These are phyloP conservation scores for Jaminaea rosea DNA, from an alignment of 1,284 basidiomycete genomes.

Conservation along the genomic window DNA sequence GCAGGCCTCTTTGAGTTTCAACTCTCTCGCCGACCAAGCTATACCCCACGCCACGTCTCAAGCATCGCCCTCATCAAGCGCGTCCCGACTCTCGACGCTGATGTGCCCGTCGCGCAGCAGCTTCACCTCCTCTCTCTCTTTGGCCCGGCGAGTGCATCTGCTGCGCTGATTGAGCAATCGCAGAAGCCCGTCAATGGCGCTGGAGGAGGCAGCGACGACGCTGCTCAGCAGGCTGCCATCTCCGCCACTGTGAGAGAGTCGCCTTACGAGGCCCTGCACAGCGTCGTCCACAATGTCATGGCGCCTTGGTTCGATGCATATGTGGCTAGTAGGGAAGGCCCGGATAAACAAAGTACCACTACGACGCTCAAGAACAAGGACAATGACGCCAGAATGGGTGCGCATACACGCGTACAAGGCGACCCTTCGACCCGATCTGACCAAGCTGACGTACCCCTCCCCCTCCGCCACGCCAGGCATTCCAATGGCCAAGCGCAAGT, in stretches of 20 bases:
- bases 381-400: conserved; percentile 66
- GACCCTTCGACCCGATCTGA: background rate
- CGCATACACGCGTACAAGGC: background rate
- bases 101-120: conserved; percentile 69
- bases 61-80: conserved; percentile 94
- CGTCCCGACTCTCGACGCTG: conserved; percentile 68
- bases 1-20: conserved; percentile 52
- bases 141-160: conserved; percentile 64
- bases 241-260: conserved; percentile 21
- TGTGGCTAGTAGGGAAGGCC: conserved; percentile 53
- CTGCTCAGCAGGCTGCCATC: background rate
- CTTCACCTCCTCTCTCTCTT: conserved; percentile 87
- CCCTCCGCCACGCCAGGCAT: conserved; percentile 56
- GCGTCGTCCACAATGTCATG: conserved; percentile 89
- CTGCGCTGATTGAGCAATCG: background rate
- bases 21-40: conserved; percentile 65
- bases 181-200: background rate
- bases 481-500: conserved; percentile 97
- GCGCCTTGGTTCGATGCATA: conserved; percentile 98
- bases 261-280: conserved; percentile 90
- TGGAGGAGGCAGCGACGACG: background rate
- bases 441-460: background rate
- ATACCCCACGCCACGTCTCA: conserved; percentile 69
- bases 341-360: conserved; percentile 18
- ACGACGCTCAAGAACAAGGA: conserved; percentile 29